These are phyloP conservation scores for Polygonum maritimum DNA, from an alignment of 148 eudicot genomes.

Conservation along the genomic window DNA sequence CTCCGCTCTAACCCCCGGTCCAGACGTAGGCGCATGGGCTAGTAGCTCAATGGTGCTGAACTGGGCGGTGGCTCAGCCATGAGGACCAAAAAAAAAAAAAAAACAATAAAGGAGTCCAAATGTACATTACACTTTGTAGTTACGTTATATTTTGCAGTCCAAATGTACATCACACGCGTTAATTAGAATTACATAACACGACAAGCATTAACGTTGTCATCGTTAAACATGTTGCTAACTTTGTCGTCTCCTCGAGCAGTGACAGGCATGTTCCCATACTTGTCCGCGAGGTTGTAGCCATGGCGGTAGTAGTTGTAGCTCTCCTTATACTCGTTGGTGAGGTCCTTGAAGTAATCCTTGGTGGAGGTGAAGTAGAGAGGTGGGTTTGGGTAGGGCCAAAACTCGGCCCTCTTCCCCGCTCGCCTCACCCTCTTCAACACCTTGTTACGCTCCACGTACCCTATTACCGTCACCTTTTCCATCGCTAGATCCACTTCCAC, in stretches of 20 bases:
- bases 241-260: conserved; percentile 81
- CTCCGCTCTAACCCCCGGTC: too few relatives aligned
- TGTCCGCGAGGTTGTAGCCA: conserved; percentile 71
- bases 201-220: conserved; percentile 89
- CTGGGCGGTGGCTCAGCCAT: too few relatives aligned
- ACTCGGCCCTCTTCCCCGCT: conserved; percentile 90
- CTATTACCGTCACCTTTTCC: conserved; percentile 86
- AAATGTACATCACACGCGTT: background rate
- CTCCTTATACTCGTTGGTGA: conserved; percentile 68
- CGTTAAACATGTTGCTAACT: conserved; percentile 95
- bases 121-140: background rate
- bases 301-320: conserved; percentile 86
- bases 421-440: conserved; percentile 80
- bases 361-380: conserved; percentile 77
- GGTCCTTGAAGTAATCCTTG: conserved; percentile 64
- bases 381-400: conserved; percentile 79
- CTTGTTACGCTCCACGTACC: conserved; percentile 89
- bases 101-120: background rate
- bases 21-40: too few relatives aligned
- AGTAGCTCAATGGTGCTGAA: too few relatives aligned
- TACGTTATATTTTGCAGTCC: background rate
- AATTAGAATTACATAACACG: conserved; percentile 36
- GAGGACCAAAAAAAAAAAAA: too few relatives aligned
- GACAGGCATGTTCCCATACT: conserved; percentile 52
- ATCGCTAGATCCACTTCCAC: conserved; percentile 63